Base-by-base conservation (phyloP, 1,284 basidiomycete species). In the Pisolithus thermaeus region DNA sequence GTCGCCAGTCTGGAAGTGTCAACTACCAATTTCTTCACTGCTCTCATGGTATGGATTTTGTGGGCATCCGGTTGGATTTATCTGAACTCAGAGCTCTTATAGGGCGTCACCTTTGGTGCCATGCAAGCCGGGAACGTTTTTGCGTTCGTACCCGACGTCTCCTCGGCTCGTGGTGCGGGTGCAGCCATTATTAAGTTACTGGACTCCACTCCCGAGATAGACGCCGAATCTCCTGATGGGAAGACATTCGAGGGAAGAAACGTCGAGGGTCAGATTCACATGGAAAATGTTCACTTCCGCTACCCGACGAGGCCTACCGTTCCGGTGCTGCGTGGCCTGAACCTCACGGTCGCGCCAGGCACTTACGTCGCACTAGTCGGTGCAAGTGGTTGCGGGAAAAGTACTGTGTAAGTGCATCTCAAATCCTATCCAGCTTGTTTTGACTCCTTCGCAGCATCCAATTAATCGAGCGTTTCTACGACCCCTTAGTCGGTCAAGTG, bases 361-460 rank as follows among this genome's bases (percentile, higher is more conserved):
- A 93, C 90, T 28, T 97, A 90, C 54, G 81, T 92, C 53, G 95
- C 95, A 3, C 77, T 98, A 11, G 94, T 97, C 45, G 96, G 96
- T 54, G 88, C 90, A 23, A 87, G 83, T 65, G 92, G 92, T 18
- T 92, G 83, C 50, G 92, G 92, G 32, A 95, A 96, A 76, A 87
- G 83, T 69, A 96, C 92, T 16, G 78, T 83, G 81, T 86, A 73
- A 59, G 83, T 28, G 11, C 51, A 20, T 46, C 12, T 44, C 18
- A 14, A n/a, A 50, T 1, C 28, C 36, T 27, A 1, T 28, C 46
- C 52, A 23, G 23, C 30, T 37, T 45, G 41, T 56, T 59, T 59
- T 45, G 18, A 20, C 35, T 32, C 47, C 9, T 27, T 47, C 46
- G 40, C 55, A 79, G 85, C 39, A 91, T 95, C 53, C 92, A 94